A percentile compares a stretch with the other conserved stretches of the same genome.
Conservation (phyloP, 441 rosid genomes). For the Aquilaria agallochum region DNA sequence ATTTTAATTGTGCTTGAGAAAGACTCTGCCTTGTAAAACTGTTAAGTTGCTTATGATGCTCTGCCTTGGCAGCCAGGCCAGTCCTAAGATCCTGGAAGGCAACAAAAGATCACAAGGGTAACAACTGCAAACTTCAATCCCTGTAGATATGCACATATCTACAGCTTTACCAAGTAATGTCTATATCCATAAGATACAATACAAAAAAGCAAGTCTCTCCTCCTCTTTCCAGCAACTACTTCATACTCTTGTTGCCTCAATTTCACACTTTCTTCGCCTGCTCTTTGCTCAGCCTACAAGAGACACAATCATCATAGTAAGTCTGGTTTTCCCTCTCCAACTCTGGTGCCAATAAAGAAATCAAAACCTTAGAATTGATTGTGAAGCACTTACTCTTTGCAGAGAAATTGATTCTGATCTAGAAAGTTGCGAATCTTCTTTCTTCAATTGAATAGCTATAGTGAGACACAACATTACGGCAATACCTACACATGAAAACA, state of each 20-base stretch:
- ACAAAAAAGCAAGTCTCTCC: conserved; percentile 75
- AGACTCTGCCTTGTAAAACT: conserved; percentile 73
- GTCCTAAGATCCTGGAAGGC: conserved; percentile 71
- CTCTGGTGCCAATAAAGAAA: no score
- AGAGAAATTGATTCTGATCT: conserved; percentile 77
- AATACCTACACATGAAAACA: no score
- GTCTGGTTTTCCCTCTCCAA: no score
- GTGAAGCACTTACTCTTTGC: conserved; percentile 52
- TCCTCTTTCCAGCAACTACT: conserved; percentile 17
- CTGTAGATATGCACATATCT: no score
- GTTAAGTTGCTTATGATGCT: conserved; percentile 82
- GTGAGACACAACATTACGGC: neutral
- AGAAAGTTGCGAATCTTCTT: conserved; percentile 79
- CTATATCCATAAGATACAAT: conserved; percentile 2
- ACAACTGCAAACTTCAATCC: no score
- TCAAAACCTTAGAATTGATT: no score
- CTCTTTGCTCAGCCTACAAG: conserved; percentile 56
- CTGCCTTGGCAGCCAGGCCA: conserved; percentile 87
- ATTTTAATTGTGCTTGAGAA: neutral
- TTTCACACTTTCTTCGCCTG: conserved; percentile 19
- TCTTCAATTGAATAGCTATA: conserved; percentile 50
- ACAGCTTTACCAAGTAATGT: neutral
- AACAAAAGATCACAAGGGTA: neutral
- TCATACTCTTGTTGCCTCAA: conserved; percentile 20
- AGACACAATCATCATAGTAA: neutral